Evolutionary conservation across 441 rosid genomes (phyloP).

Genomic region (Syzygium syzygioides): DNA sequence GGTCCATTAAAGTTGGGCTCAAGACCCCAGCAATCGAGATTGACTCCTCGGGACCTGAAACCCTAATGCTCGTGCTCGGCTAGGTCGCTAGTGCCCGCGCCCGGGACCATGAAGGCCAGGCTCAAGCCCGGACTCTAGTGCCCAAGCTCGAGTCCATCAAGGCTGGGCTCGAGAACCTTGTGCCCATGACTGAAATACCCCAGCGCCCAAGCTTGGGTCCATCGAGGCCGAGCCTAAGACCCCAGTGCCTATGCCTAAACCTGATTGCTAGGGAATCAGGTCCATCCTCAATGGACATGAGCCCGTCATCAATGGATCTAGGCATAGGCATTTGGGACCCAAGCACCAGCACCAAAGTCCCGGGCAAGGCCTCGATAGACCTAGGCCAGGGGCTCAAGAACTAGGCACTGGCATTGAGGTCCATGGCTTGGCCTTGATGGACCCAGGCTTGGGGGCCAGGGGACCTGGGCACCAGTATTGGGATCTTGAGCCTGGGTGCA

Average conservation of each 20-base stretch:
- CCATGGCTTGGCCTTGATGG: not conserved
- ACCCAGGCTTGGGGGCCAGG: not conserved
- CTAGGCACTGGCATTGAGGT: not conserved
- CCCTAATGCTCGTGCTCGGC: fast-evolving
- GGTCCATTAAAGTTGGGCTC: not conserved
- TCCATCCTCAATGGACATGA: not conserved
- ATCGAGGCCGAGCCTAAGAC: not conserved
- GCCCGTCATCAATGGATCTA: not conserved
- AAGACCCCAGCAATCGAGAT: not conserved
- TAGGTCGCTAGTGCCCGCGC: fast-evolving
- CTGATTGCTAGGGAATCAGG: fast-evolving
- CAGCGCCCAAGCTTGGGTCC: fast-evolving
- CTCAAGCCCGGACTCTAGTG: too few relatives aligned
- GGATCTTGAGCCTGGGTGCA: not conserved
- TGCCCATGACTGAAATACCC: not conserved
- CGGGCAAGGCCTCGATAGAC: not conserved
- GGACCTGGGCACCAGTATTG: not conserved
- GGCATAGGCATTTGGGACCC: not conserved
- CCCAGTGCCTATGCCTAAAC: not conserved
- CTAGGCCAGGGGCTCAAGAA: not conserved
- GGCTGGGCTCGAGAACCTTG: fast-evolving
- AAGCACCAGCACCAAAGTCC: not conserved
- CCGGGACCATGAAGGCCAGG: not conserved
- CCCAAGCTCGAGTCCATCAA: not conserved
- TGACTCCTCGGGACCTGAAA: not conserved